These are phyloP conservation scores for Komagataella phaffii DNA, from an alignment of 805 yeast species.

Conservation along the genomic window DNA sequence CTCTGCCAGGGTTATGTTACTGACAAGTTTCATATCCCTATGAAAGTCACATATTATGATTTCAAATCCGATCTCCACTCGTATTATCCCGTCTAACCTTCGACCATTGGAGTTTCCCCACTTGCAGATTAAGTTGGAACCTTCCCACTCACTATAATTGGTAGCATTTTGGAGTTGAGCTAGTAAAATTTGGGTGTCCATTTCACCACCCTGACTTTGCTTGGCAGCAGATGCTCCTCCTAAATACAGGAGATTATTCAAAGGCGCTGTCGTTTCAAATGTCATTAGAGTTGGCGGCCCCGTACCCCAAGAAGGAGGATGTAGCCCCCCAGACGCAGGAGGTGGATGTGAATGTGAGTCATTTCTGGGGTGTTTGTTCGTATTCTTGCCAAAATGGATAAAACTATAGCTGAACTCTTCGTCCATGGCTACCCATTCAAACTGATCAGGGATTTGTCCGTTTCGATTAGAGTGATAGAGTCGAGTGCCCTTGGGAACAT, in stretches of 20 bases:
- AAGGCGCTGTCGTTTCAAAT: constrained; percentile 30
- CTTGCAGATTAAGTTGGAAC: constrained; percentile 37
- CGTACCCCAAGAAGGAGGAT: neutral
- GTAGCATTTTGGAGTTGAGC: constrained; percentile 19
- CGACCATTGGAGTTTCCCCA: constrained; percentile 37
- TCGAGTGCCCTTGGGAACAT: constrained; percentile 43
- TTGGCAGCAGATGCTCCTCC: constrained; percentile 67
- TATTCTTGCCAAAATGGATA: constrained; percentile 13
- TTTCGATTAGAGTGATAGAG: constrained; percentile 37
- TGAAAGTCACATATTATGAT: constrained; percentile 45
- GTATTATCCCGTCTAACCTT: constrained; percentile 36
- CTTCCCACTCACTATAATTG: constrained; percentile 24
- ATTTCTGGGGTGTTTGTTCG: constrained; percentile 1
- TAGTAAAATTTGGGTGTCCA: constrained; percentile 41
- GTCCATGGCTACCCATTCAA: constrained; percentile 58
- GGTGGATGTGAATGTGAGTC: neutral
- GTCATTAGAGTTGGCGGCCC: constrained; percentile 22
- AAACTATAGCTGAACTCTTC: constrained; percentile 45
- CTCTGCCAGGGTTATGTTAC: constrained; percentile 26
- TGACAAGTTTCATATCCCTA: constrained; percentile 28
- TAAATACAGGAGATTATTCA: constrained; percentile 34
- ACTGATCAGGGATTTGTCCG: constrained; percentile 27
- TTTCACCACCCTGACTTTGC: constrained; percentile 32
- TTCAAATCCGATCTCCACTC: constrained; percentile 51
- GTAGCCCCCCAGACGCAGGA: neutral